These are phyloP conservation scores for Bruguiera parviflora DNA, from an alignment of 345 rosid species.

Conservation along the genomic window DNA sequence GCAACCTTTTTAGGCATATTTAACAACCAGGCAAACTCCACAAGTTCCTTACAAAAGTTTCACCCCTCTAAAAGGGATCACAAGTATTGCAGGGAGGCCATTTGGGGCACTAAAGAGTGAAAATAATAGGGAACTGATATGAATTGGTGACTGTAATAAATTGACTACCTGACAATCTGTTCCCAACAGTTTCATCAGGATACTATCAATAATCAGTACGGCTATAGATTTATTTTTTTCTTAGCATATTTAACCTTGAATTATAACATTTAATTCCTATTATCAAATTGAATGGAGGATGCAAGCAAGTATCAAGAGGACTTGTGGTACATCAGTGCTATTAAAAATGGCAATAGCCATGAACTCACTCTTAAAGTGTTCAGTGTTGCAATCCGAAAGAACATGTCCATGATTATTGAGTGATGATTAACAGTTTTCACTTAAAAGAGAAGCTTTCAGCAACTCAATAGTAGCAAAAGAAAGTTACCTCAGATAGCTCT, in stretches of 20 bases:
- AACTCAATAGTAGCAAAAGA: slow-evolving; percentile 10
- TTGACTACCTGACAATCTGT: not conserved
- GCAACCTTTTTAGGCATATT: too few species aligned
- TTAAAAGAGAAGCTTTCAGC: not conserved
- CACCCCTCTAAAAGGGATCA: too few species aligned
- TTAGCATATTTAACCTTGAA: not conserved
- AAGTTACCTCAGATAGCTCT: slow-evolving; percentile 69
- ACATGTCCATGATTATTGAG: slow-evolving; percentile 2
- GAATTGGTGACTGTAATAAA: not conserved
- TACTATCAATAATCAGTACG: not conserved
- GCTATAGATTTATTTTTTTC: not conserved
- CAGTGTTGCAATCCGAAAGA: slow-evolving; percentile 3
- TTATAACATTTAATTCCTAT: not conserved
- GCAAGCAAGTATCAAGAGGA: not conserved
- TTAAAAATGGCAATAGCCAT: slow-evolving; percentile 6
- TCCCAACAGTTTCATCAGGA: not conserved
- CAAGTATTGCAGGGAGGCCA: not conserved
- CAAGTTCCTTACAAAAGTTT: too few species aligned
- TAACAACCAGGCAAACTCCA: too few species aligned
- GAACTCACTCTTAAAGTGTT: not conserved
- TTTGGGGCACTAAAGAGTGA: not conserved
- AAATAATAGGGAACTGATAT: not conserved
- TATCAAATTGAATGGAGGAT: not conserved
- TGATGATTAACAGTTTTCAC: not conserved
- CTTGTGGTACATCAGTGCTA: slow-evolving; percentile 2